Conservation (phyloP, 78 protist species). For the Neovahlkampfia damariscottae region DNA sequence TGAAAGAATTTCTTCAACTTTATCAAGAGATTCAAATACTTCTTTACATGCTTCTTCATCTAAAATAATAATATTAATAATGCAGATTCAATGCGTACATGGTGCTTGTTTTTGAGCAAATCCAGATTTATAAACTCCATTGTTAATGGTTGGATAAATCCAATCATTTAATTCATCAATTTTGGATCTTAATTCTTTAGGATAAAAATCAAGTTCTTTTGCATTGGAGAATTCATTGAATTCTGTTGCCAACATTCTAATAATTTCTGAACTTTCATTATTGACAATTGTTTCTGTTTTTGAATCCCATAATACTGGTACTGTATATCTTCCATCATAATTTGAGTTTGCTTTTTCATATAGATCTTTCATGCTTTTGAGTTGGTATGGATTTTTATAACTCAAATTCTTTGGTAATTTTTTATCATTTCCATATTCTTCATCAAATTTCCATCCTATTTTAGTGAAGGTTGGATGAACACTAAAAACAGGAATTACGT, state of each 20-base stretch:
- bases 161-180: slow-evolving; percentile 51
- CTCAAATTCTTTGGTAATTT: neutral
- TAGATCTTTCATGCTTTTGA: slow-evolving; percentile 17
- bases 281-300: slow-evolving; percentile 51
- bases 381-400: neutral
- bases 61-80: slow-evolving; percentile 19
- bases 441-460: neutral
- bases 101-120: slow-evolving; percentile 52
- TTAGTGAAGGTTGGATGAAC: slow-evolving; percentile 29
- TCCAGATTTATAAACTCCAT: slow-evolving; percentile 79
- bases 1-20: slow-evolving; percentile 44
- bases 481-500: slow-evolving; percentile 26
- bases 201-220: slow-evolving; percentile 54
- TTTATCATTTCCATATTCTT: no score
- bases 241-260: slow-evolving; percentile 56
- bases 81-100: no score
- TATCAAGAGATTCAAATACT: slow-evolving; percentile 50
- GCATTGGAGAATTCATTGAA: slow-evolving; percentile 43
- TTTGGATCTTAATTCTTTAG: slow-evolving; percentile 5
- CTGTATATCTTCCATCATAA: slow-evolving; percentile 36
- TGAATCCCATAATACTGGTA: slow-evolving; percentile 71
- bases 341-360: slow-evolving; percentile 19
- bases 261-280: slow-evolving; percentile 71
- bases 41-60: slow-evolving; percentile 35
- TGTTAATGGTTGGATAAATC: slow-evolving; percentile 50